Percentiles rank a stretch among this genome's conserved stretches.
phyloP scores from a whole-genome alignment of 2,329 filamentous ascomycete species.

The Verticillium dahliae region DNA sequence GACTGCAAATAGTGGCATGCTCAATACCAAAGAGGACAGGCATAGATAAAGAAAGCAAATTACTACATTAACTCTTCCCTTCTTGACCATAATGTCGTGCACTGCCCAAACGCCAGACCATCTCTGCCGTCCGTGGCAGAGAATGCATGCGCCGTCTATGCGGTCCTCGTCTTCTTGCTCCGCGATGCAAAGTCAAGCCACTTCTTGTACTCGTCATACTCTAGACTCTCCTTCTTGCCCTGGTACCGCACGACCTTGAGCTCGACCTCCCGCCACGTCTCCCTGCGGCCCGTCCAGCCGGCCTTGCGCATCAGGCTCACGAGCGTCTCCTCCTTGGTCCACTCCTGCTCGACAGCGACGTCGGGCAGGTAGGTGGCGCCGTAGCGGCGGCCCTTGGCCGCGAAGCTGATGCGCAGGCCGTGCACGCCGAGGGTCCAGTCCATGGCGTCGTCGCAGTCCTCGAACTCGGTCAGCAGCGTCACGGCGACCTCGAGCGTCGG shows the following conservation, averaged over 20 bases:
- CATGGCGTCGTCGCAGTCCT: conserved; percentile 63
- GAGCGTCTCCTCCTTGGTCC: conserved; percentile 88
- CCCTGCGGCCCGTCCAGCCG: conserved; percentile 78
- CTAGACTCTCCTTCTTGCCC: conserved; percentile 68
- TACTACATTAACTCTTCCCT: too few species aligned
- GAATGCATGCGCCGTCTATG: not conserved
- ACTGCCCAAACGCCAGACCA: not conserved
- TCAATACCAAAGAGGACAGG: too few species aligned
- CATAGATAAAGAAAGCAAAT: too few species aligned
- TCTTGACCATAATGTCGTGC: not conserved
- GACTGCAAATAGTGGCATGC: too few species aligned
- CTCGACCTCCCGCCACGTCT: conserved; percentile 73
- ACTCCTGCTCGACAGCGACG: conserved; percentile 86
- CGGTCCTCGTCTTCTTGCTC: not conserved
- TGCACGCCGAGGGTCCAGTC: conserved; percentile 87
- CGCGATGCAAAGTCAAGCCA: conserved; percentile 59
- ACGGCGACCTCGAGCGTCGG: conserved; percentile 58
- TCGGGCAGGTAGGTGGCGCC: conserved; percentile 90
- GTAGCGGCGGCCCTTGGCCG: conserved; percentile 64
- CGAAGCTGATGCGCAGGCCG: conserved; percentile 81
- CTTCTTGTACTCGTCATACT: conserved; percentile 67
- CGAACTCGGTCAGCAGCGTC: conserved; percentile 81
- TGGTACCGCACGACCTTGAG: conserved; percentile 80
- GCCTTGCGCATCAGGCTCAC: conserved; percentile 90
- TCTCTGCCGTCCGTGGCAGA: not conserved